Conservation (phyloP, 2,329 filamentous ascomycete species). For the Penicillium glabrum region DNA sequence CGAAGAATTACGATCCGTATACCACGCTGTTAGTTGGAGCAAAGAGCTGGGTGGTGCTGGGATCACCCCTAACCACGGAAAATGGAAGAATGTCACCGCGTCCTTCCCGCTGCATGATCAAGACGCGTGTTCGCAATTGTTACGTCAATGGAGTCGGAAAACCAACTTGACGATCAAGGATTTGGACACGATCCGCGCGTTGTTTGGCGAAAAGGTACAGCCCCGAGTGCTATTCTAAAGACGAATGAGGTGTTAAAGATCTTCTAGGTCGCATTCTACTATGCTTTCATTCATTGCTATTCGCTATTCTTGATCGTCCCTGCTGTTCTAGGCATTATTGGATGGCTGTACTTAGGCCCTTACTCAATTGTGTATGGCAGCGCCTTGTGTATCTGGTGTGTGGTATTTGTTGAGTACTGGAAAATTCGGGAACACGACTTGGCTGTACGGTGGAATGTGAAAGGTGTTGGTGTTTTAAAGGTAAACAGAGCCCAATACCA, state of each 20-base stretch:
- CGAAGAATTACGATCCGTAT: conserved; percentile 83
- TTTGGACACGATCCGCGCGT: conserved; percentile 71
- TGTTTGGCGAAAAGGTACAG: conserved; percentile 69
- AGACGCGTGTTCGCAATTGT: conserved; percentile 71
- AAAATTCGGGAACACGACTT: conserved; percentile 89
- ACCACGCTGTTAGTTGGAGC: conserved; percentile 76
- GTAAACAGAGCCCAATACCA: conserved; percentile 73
- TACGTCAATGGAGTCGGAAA: conserved; percentile 69
- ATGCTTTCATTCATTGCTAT: conserved; percentile 89
- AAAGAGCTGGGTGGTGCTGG: conserved; percentile 75
- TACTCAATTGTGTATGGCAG: conserved; percentile 82
- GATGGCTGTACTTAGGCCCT: conserved; percentile 79
- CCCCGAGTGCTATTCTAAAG: background rate
- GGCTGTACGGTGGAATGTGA: conserved; percentile 83
- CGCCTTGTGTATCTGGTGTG: conserved; percentile 78
- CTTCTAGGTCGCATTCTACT: conserved; percentile 80
- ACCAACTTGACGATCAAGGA: conserved; percentile 65
- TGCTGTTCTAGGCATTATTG: conserved; percentile 70
- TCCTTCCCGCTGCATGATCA: conserved; percentile 82
- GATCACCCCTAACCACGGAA: conserved; percentile 66
- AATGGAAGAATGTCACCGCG: conserved; percentile 72
- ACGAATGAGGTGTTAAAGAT: background rate
- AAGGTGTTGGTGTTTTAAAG: conserved; percentile 79
- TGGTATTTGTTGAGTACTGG: conserved; percentile 93
- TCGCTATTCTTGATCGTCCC: conserved; percentile 83